Conservation (phyloP, 202 grass and related monocot species). For the Schoenoplectus triqueter region DNA sequence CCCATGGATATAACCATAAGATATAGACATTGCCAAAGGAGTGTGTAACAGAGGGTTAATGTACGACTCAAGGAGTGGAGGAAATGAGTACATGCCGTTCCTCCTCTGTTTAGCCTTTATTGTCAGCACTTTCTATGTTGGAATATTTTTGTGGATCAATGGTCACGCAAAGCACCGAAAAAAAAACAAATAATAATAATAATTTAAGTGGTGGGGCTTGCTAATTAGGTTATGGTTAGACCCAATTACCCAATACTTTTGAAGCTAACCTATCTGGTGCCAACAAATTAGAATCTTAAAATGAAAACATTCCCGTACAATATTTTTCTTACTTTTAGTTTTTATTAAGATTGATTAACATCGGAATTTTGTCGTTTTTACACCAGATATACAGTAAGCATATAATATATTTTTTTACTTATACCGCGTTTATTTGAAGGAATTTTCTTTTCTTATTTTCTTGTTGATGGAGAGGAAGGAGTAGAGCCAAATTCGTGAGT, state of each 20-base stretch:
- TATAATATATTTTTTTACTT: not conserved
- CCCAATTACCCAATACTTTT: constrained; percentile 9
- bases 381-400: not conserved
- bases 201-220: constrained; percentile 31
- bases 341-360: not conserved
- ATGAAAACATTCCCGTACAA: not conserved
- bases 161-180: constrained; percentile 30
- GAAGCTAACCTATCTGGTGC: not conserved
- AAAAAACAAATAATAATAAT: constrained; percentile 20
- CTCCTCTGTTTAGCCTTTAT: constrained; percentile 29
- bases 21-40: constrained; percentile 14
- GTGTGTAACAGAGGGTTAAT: not conserved
- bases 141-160: constrained; percentile 34
- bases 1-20: constrained; percentile 10
- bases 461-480: too few species aligned
- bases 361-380: not conserved
- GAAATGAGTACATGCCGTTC: constrained; percentile 43
- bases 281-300: not conserved
- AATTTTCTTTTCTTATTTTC: not conserved
- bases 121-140: constrained; percentile 32
- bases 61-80: constrained; percentile 34
- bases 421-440: not conserved
- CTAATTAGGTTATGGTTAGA: not conserved
- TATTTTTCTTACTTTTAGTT: not conserved
- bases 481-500: too few species aligned